Base-by-base conservation (phyloP, 768 basidiomycete species). In the Suillus bovinus region DNA sequence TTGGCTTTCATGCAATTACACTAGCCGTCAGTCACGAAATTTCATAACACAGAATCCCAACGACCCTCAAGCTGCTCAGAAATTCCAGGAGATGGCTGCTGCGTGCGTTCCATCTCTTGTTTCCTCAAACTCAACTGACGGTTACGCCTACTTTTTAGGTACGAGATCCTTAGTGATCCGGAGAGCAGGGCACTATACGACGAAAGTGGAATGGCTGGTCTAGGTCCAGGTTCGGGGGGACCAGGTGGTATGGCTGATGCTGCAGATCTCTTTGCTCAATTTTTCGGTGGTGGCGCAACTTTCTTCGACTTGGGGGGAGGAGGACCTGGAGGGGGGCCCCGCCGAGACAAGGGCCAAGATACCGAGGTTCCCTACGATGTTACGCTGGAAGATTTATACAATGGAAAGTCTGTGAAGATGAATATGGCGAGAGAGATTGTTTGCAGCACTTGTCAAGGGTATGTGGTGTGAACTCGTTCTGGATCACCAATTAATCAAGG, bases 381-480 rank as follows among this genome's bases (percentile, higher is more conserved):
- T 59, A 89, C 91, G 5, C 81, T 99, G 34, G 96, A 97, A 75
- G 96, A 99, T 72, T 78, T 96, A 24, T 98, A 94, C 76, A 91
- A 90, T 61, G 96, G 96, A 34, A 96, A 95, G 76, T 84, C 83
- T 11, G 88, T 95, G 61, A 91, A 88, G 71, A 86, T 98, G 80
- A 91, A 86, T 68, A 85, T 97, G 81, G 94, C 96, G 76, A 89
- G 93, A 69, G 88, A 94, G 71, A 77, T 89, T 10, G 77, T 91
- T 2, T 98, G 96, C 74, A 80, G 79, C 16, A 76, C 78, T 14
- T 99, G 96, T 74, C 88, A 87, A 73, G 96, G 96, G 90, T 91
- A 68, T 50, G 77, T 66, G 53, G 33, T 59, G 13, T 44, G 63
- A 44, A 20, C 54, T 44, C 61, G n/a, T 41, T 4, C 63, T 16